Conservation (phyloP, 306 rosid genomes). For the Cicer yamashitae region DNA sequence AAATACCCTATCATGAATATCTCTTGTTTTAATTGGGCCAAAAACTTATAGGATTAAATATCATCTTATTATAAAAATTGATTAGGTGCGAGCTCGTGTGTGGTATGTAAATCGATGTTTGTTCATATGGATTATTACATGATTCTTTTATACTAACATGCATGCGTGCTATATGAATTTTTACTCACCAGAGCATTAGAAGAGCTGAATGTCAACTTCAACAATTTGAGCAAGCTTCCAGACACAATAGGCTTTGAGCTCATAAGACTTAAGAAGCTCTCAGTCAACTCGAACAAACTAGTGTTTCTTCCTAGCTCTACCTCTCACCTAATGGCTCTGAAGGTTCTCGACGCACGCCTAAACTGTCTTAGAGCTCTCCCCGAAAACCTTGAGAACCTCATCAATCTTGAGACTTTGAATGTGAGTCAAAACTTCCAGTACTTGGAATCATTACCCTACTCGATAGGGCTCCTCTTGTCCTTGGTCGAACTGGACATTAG, state of each 20-base stretch:
- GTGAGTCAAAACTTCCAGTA: constrained; percentile 94
- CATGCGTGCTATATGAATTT: background rate
- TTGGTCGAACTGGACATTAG: constrained; percentile 82
- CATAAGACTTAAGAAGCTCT: constrained; percentile 68
- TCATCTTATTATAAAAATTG: too few species aligned
- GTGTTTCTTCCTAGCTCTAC: constrained; percentile 68
- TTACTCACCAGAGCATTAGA: constrained; percentile 64
- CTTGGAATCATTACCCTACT: constrained; percentile 69
- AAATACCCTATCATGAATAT: too few species aligned
- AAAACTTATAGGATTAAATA: too few species aligned
- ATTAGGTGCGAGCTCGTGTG: too few species aligned
- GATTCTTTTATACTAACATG: constrained; percentile 13
- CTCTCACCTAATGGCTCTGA: constrained; percentile 67
- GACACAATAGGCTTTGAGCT: constrained; percentile 86
- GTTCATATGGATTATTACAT: too few species aligned
- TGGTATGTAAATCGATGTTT: too few species aligned
- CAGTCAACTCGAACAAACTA: constrained; percentile 83
- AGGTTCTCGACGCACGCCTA: constrained; percentile 72
- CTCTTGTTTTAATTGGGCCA: too few species aligned
- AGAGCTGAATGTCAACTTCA: constrained; percentile 90
- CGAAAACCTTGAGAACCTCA: constrained; percentile 73
- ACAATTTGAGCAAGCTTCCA: constrained; percentile 67
- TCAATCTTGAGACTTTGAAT: constrained; percentile 76
- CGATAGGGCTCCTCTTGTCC: constrained; percentile 81
- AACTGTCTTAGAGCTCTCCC: constrained; percentile 83